Evolutionary conservation across 1,284 basidiomycete genomes (phyloP), one percentile per base, ranked within the genome.

Genomic region (Pseudozyma sp.): DNA sequence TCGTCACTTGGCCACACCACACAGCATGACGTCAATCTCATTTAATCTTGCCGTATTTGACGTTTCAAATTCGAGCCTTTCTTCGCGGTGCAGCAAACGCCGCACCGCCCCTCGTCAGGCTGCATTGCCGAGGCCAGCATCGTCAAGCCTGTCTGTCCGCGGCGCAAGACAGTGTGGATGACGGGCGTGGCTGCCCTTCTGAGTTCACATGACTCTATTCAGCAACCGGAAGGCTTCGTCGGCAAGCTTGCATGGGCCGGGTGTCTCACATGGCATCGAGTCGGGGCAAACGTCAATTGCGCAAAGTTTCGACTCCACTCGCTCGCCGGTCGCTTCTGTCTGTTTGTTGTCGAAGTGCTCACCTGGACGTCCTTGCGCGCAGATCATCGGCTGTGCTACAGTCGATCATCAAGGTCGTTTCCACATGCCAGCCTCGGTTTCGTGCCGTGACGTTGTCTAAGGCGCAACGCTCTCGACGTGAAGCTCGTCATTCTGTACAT

Each of bases 21-120:
- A 65, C 63, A 59, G 63, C 56, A 66, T 66, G 63, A 66, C 63
- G 63, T 66, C 63, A 66, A 46, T 29, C 37, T 7, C 8, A 17
- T 16, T n/a, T 17, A 55, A 47, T 35, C 24, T 39, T 46, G 61
- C 61, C 42, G 17, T 63, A 14, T 63, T 63, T 13, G 61, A 56
- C 61, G 44, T 50, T 49, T 49, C 42, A 14, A 10, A n/a, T 30
- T 37, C 8, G 14, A 37, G 35, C 39, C 16, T 37, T 37, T 10
- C 35, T 14, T 37, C 35, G 8, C 35, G 24, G 24, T 2, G 24
- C 24, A 42, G 11, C 9, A 59, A 35, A 53, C 57, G 50, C 57
- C 50, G 57, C 44, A n/a, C 34, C 30, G 31, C 47, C 19, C 14
- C 34, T 51, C 42, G 30, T 19, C 46, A 34, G 14, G n/a, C 7